Evolutionary conservation across 257 asterid genomes (phyloP).

Genomic region (Solanum etuberosum): DNA sequence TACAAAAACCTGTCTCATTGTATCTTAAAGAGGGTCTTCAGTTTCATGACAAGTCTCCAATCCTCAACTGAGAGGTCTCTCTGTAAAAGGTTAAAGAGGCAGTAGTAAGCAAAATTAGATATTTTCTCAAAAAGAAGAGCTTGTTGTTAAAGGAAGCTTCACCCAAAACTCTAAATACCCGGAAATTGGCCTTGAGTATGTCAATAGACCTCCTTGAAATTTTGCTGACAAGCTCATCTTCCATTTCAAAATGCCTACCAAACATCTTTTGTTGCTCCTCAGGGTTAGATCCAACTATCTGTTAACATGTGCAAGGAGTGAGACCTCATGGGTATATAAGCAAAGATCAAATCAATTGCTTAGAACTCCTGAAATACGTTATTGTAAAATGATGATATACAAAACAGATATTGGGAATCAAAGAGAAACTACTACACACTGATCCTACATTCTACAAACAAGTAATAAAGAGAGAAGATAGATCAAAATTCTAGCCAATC

Average conservation of each 20-base stretch:
- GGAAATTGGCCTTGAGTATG: slow-evolving; percentile 69
- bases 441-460: neutral
- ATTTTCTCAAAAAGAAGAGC: neutral
- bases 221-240: slow-evolving; percentile 94
- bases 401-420: neutral
- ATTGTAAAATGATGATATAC: neutral
- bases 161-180: slow-evolving; percentile 32
- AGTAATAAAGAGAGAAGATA: neutral
- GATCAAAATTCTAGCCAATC: neutral
- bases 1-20: slow-evolving; percentile 18
- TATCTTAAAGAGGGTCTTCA: slow-evolving; percentile 73
- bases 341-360: neutral
- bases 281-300: slow-evolving; percentile 76
- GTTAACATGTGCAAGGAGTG: slow-evolving; percentile 1
- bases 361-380: neutral
- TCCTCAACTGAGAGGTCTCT: slow-evolving; percentile 65
- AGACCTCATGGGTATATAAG: neutral
- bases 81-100: slow-evolving; percentile 25
- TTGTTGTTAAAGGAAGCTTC: neutral
- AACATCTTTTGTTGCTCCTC: slow-evolving; percentile 94
- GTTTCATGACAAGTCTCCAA: slow-evolving; percentile 55
- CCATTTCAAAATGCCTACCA: slow-evolving; percentile 89
- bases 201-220: slow-evolving; percentile 86
- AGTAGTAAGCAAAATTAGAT: neutral
- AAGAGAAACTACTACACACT: neutral